Evolutionary conservation across 2,329 filamentous ascomycete species (phyloP), one percentile per base, ranked within the genome.

Genomic region (Helicocarpus griseus): DNA sequence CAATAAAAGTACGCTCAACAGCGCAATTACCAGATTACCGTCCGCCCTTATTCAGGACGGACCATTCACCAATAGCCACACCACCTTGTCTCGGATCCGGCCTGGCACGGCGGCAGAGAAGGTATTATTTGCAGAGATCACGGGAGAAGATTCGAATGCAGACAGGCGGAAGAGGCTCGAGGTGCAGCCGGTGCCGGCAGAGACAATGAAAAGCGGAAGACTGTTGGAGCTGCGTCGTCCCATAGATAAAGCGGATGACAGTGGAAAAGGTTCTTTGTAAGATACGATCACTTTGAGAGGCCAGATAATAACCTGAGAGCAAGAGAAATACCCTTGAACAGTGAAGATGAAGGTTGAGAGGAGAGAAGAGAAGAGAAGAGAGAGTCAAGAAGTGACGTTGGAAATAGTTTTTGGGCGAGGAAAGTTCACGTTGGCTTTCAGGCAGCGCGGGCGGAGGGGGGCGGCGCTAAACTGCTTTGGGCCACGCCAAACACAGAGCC

Each of bases 31-130:
- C 55, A 61, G 66, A 63, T 74, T 73, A 73, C 70, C 71, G 72
- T 75, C 73, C 73, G 72, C 69, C 71, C 71, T 71, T 68, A 54
- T 69, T 73, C 70, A 75, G 71, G 73, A 74, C 73, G 72, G 73
- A 75, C 72, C 66, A 60, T 64, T 61, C 60, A 69, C 71, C 71
- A 66, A 67, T 73, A 73, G 60, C 69, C 73, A 74, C 60, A 67
- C 60, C 65, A 70, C 65, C 57, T 65, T 61, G 62, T 61, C 58
- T 49, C 58, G 55, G 48, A 51, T 46, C 44, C 52, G 21, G 38
- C 57, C 55, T 48, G 54, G 55, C 50, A 58, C 55, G 39, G 56
- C 54, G 24, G 51, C 51, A 26, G 54, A 53, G 45, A 24, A 47
- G 22, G 51, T 28, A 29, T 33, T 54, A 48, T 50, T 53, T 29